Base-by-base conservation (phyloP, 192 early-diverging fungal genomes). In the Lobosporangium transversale region DNA sequence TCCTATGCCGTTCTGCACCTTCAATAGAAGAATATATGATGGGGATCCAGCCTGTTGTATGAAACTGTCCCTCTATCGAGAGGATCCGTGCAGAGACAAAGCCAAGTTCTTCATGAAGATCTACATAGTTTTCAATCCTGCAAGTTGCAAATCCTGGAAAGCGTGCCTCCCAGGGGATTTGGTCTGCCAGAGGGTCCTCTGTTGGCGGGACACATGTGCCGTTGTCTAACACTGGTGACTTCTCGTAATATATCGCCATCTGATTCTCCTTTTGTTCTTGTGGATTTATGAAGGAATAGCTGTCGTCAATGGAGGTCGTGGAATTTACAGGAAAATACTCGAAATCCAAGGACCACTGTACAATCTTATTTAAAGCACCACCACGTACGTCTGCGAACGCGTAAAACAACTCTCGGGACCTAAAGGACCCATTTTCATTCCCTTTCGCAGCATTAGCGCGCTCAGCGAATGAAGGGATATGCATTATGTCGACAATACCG, bases 31-130 rank as follows among this genome's bases (percentile, higher is more conserved):
- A 64, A 49, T 50, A 63, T 2, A 37, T 37, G 0, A 65, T 20
- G 0, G 70, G 56, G 2, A 73, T 63, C 70, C 62, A 73, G 0
- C 62, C 70, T 0, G 70, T 58, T 29, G 62, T 73, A 45, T 73
- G 70, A 12, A 64, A 64, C 58, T 73, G 70, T 0, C 70, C 56
- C 17, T 73, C 70, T 15, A 73, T 50, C 4, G 62, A 58, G 9
- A 73, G 47, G 7, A 65, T 58, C 2, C 24, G 21, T 10, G 42
- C 45, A 1, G 63, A 15, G 15, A 73, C 7, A 1, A 27, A 3
- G 1, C n/a, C 55, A 7, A 65, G 55, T 35, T 73, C 55, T 18
- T 73, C 55, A 10, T 57, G 42, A 4, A 73, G 44, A 4, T 50
- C 70, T 12, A 73, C 62, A 35, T 73, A 73, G 37, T 73, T 58